Evolutionary conservation across 257 asterid genomes (phyloP), one percentile per base, ranked within the genome.

Genomic region (Cruciata laevipes): DNA sequence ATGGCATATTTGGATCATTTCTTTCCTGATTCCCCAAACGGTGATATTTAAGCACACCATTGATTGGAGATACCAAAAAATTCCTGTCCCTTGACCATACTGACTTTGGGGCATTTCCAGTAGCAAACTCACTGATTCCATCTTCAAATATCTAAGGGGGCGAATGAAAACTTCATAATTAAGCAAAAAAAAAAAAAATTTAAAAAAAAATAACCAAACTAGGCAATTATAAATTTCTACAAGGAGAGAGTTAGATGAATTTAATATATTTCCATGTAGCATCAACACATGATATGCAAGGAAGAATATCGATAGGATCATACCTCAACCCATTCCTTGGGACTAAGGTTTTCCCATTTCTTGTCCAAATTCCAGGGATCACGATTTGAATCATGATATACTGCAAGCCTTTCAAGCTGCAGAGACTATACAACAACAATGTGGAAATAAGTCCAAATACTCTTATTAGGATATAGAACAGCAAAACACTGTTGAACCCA

Each of bases 351-450:
- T 84, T 94, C 99, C 99, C 97, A 94, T 75, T 79, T 83, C 83
- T 94, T 90, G 75, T 85, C 90, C 78, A 90, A 75, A 79, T 79
- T 84, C 99, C 97, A 94, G 44, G 95, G 95, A 73, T 82, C 94
- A 67, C 88, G 81, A 76, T 90, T 78, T 52, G 95, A 80, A 84
- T 94, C 96, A 76, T 94, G 99, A 85, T 94, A 94, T 82, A 88
- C 72, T 35, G 99, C 96, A 77, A 94, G 96, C 90, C 99, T 84
- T 84, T 94, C 92, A 76, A 93, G 99, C 77, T 88, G 95, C 87
- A 93, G 71, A 64, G 96, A 90, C 99, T 93, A 77, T 47, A n/a
- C n/a, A n/a, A 47, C 58, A 82, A 81, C 24, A 71, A 63, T 77
- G 49, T 73, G 64, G 72, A 55, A 60, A 67, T n/a, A n/a, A n/a